A percentile compares a stretch with the other conserved stretches of the same genome.
Conservation (phyloP, 225 moss, liverwort and hornwort species). For the Sphagnum tenellum region DNA sequence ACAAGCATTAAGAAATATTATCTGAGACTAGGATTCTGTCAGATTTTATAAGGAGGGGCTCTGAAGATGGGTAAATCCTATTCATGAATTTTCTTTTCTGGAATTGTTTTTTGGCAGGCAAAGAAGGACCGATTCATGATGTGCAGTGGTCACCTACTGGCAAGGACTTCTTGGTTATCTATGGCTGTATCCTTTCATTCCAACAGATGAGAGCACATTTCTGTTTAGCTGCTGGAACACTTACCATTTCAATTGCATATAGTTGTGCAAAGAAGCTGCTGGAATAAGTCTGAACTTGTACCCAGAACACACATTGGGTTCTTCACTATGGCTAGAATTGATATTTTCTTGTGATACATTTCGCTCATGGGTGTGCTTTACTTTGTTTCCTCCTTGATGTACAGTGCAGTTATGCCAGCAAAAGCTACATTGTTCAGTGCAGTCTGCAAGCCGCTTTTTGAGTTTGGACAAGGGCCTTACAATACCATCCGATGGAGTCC, state of each 20-base stretch:
- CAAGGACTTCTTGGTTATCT: constrained; percentile 79
- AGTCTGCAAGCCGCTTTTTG: constrained; percentile 71
- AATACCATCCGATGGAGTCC: constrained; percentile 93
- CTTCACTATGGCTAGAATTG: too few species aligned
- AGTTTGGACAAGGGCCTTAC: constrained; percentile 83
- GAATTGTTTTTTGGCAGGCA: constrained; percentile 27
- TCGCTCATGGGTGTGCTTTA: neutral
- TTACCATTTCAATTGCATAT: too few species aligned
- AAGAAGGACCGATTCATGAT: constrained; percentile 92
- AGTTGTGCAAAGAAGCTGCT: too few species aligned
- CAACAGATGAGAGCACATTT: too few species aligned
- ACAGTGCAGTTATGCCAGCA: constrained; percentile 78
- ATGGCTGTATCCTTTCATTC: constrained; percentile 76
- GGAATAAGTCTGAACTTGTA: too few species aligned
- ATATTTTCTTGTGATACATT: too few species aligned
- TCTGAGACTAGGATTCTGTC: too few species aligned
- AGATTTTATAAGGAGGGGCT: too few species aligned
- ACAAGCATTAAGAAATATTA: too few species aligned
- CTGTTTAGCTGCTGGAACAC: too few species aligned
- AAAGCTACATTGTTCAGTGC: constrained; percentile 71
- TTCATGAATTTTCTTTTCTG: neutral
- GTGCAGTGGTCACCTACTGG: constrained; percentile 97
- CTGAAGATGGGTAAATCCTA: too few species aligned
- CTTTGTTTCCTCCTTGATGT: constrained; percentile 22
- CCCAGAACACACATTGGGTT: too few species aligned